phyloP scores from a whole-genome alignment of 495 filamentous ascomycete species.

The Aspergillus carlsbadensis region DNA sequence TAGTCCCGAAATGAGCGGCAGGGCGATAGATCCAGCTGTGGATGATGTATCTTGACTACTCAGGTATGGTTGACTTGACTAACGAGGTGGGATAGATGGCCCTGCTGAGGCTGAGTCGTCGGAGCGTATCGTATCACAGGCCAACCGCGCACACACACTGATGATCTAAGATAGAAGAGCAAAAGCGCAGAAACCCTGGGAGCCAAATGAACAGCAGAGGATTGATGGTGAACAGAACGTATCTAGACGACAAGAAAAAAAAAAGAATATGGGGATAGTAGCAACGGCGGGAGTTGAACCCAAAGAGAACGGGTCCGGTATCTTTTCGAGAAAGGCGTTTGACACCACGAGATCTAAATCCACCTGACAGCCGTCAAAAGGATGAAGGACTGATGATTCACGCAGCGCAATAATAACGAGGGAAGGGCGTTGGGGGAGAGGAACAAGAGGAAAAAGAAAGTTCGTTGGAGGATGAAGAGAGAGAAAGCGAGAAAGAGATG shows the following conservation, averaged over 20 bases:
- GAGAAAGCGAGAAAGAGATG: constrained; percentile 14
- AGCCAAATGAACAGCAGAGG: background rate
- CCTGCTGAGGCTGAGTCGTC: constrained; percentile 9
- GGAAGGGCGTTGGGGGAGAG: constrained; percentile 1
- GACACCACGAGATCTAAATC: constrained; percentile 9
- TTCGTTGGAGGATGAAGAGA: background rate
- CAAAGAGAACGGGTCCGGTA: background rate
- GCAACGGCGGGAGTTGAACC: background rate
- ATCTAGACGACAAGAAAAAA: background rate
- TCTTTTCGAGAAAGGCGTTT: background rate
- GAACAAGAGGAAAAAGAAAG: constrained; percentile 19
- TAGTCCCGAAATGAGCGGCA: constrained; percentile 8
- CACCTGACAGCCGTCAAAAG: constrained; percentile 3
- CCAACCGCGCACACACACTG: background rate
- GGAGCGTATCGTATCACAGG: constrained; percentile 10
- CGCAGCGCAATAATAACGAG: background rate
- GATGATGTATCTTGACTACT: constrained; percentile 7
- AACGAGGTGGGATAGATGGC: background rate
- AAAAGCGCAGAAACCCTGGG: background rate
- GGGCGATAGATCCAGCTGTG: constrained; percentile 8
- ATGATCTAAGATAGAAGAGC: background rate
- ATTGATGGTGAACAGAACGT: background rate
- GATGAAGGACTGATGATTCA: constrained; percentile 3
- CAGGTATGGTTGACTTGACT: background rate
- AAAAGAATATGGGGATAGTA: background rate